Base-by-base conservation (phyloP, 2,329 filamentous ascomycete genomes). In the Esteya vermicola region DNA sequence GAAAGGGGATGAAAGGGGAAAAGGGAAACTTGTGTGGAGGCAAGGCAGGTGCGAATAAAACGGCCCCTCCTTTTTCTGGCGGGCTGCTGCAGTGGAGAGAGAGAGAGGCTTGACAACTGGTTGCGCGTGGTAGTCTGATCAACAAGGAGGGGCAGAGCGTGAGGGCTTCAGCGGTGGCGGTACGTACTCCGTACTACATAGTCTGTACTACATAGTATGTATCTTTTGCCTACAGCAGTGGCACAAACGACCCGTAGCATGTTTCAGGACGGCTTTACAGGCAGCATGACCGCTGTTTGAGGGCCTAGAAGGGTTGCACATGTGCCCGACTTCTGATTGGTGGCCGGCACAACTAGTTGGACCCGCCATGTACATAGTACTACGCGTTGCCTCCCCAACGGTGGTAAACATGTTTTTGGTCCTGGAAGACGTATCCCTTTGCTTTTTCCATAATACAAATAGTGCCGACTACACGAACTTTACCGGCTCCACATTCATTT, bases 31-130 rank as follows among this genome's bases (percentile, higher is more conserved):
- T n/a, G n/a, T 31, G 22, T 39, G 39, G 43, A 27, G 31, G 42
- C 38, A 41, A 27, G 31, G 42, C 38, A 41, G 42, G 44, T 44
- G 42, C 42, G 26, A 44, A 41, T 44, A 39, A 44, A 43, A 41
- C 35, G 42, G 38, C 42, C 42, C 42, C 39, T 41, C 42, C 39
- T 47, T 47, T 45, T 45, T 41, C 41, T 34, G 36, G 30, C 36
- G 25, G 26, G 9, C 33, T 23, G 19, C 25, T 28, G 10, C 31
- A 23, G 36, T 25, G 28, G 36, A 38, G 20, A n/a, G n/a, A n/a
- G n/a, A n/a, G 21, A 41, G 21, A 34, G 34, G 21, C 40, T 32
- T 27, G 23, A 21, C 14, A 27, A 34, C 14, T 30, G 36, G 36
- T 25, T 19, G 28, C 22, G 33, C 35, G 31, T 27, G 31, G 28